These are phyloP conservation scores for Micractinium conductrix DNA, from an alignment of 139 green algal genomes.

Conservation along the genomic window DNA sequence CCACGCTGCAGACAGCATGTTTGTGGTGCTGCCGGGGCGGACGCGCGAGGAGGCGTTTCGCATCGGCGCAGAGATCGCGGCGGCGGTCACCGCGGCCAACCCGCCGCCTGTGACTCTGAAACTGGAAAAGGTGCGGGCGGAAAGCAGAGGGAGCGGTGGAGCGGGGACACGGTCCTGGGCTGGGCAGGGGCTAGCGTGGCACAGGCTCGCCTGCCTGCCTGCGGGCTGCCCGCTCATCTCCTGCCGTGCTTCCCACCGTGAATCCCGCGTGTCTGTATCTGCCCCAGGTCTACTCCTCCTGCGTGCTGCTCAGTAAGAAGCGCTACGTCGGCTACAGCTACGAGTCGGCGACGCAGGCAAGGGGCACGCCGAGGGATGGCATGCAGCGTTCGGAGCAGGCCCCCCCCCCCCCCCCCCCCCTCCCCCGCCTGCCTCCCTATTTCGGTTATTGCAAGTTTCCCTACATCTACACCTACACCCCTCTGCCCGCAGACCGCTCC, in stretches of 20 bases:
- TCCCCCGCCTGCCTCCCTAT: too few relatives aligned
- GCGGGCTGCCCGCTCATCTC: neutral
- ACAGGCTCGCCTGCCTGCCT: too few relatives aligned
- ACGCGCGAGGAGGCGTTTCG: conserved; percentile 76
- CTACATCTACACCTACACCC: too few relatives aligned
- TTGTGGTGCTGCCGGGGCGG: conserved; percentile 89
- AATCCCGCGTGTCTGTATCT: neutral
- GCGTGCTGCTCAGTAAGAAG: conserved; percentile 97
- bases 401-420: too few relatives aligned
- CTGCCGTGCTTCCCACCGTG: too few relatives aligned
- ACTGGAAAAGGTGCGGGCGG: conserved; percentile 88
- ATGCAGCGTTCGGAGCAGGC: neutral
- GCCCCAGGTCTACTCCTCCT: conserved; percentile 89
- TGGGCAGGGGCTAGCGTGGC: too few relatives aligned
- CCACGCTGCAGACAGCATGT: conserved; percentile 79
- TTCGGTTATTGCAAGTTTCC: too few relatives aligned
- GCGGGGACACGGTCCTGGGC: too few relatives aligned
- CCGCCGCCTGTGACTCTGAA: conserved; percentile 91
- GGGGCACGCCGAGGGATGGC: neutral
- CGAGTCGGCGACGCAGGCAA: conserved; percentile 75
- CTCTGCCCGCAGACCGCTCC: conserved; percentile 22
- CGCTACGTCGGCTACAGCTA: conserved; percentile 95
- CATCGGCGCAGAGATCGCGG: conserved; percentile 91
- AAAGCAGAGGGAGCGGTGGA: neutral
- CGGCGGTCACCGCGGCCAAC: conserved; percentile 85